phyloP scores from a whole-genome alignment of 1,139 yeast species.

The Candida sp. region DNA sequence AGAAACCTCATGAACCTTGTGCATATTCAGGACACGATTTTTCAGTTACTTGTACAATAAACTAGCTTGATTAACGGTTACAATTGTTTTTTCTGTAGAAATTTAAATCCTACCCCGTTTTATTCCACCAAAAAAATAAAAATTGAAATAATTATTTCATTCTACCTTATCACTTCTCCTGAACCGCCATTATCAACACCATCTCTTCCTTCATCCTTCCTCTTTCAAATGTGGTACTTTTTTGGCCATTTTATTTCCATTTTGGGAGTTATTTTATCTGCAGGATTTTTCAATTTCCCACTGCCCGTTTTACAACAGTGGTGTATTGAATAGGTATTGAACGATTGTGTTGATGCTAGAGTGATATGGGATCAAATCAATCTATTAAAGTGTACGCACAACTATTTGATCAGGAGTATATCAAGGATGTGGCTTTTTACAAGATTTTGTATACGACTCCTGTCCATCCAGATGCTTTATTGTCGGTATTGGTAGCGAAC shows the following conservation, averaged over 20 bases:
- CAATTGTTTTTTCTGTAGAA: too few species aligned
- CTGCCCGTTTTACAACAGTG: not conserved
- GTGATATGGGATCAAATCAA: conserved; percentile 11
- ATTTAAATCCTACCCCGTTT: too few species aligned
- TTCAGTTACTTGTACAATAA: too few species aligned
- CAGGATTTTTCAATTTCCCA: not conserved
- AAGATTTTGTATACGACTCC: conserved; percentile 23
- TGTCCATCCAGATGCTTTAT: conserved; percentile 21
- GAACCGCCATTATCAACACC: too few species aligned
- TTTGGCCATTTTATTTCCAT: not conserved
- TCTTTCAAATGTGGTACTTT: not conserved
- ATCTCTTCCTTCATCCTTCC: not conserved
- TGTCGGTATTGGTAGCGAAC: conserved; percentile 21
- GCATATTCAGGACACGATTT: too few species aligned
- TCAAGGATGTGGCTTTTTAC: conserved; percentile 21
- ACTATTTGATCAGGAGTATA: conserved; percentile 17
- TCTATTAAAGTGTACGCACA: conserved; percentile 19
- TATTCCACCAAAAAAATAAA: too few species aligned
- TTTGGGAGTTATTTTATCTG: not conserved
- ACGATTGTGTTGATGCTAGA: not conserved
- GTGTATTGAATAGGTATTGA: not conserved
- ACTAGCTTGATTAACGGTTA: too few species aligned
- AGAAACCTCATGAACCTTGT: too few species aligned
- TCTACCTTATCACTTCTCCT: too few species aligned
- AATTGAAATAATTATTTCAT: too few species aligned